Conservation (phyloP, 306 rosid genomes). For the Vigna mungo region DNA sequence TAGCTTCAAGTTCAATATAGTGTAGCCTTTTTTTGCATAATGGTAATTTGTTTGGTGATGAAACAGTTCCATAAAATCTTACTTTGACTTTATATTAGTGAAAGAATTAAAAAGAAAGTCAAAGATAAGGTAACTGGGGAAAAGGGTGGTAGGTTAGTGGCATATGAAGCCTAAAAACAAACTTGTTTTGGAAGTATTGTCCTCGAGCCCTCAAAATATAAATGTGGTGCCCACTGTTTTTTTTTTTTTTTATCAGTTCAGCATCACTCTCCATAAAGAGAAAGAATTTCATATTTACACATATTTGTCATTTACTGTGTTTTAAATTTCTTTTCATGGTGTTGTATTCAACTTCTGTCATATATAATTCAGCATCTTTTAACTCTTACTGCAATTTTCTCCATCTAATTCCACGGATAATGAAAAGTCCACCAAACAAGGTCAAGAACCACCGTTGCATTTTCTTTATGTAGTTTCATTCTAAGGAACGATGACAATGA, state of each 20-base stretch:
- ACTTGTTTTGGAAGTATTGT: conserved; percentile 63
- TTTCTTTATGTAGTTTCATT: neutral
- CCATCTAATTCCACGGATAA: conserved; percentile 4
- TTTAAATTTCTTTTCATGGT: conserved; percentile 11
- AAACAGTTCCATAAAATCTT: conserved; percentile 3
- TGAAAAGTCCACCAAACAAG: neutral
- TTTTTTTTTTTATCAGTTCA: neutral
- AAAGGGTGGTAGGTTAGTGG: conserved; percentile 10
- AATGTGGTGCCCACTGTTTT: conserved; percentile 48
- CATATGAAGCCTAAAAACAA: conserved; percentile 48
- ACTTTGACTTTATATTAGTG: conserved; percentile 39
- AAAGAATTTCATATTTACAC: conserved; percentile 44
- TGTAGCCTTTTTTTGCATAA: neutral
- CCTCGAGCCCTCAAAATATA: conserved; percentile 89
- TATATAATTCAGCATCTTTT: conserved; percentile 7
- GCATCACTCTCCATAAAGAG: conserved; percentile 34
- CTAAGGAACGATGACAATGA: too few relatives aligned
- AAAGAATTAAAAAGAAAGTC: conserved; percentile 36
- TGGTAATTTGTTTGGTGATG: conserved; percentile 33
- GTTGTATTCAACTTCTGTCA: conserved; percentile 5
- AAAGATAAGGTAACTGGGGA: conserved; percentile 23
- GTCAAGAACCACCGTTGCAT: neutral
- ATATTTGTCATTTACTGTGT: conserved; percentile 38
- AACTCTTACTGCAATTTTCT: conserved; percentile 1
- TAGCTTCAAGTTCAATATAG: conserved; percentile 32